These are phyloP conservation scores for Fusarium oligoseptatum DNA, from an alignment of 2,329 filamentous ascomycete genomes.

Conservation along the genomic window DNA sequence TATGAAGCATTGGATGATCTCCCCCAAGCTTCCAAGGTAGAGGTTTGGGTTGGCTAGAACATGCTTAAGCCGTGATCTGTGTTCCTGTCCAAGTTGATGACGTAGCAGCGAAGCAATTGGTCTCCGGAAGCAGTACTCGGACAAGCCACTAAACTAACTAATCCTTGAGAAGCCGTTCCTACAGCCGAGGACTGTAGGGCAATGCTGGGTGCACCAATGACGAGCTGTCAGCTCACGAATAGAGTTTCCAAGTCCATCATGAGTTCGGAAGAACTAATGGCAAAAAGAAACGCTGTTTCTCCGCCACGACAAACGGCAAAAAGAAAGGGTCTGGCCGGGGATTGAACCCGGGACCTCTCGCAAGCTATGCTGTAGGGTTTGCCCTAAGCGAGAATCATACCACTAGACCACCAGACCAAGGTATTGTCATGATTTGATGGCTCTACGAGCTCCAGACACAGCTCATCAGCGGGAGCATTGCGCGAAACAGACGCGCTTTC, in stretches of 20 bases:
- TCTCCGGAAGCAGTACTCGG: background rate
- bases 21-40: background rate
- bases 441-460: background rate
- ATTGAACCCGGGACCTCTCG: conserved; percentile 63
- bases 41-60: background rate
- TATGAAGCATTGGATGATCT: background rate
- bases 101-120: background rate
- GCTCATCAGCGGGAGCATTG: background rate
- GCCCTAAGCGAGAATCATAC: conserved; percentile 80
- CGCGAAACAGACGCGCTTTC: background rate
- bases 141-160: background rate
- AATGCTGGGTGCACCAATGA: background rate
- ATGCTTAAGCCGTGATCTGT: background rate
- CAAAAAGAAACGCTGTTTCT: background rate
- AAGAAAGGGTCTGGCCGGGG: conserved; percentile 57
- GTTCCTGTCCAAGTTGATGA: background rate
- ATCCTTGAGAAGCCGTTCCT: background rate
- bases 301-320: conserved; percentile 28
- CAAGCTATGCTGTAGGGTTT: conserved; percentile 54
- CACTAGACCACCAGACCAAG: conserved; percentile 70
- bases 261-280: no score
- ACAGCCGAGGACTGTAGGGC: background rate
- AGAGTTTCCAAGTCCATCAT: background rate
- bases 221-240: background rate
- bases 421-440: background rate